Base-by-base conservation (phyloP, 2,329 filamentous ascomycete genomes). In the Fusarium domesticum region DNA sequence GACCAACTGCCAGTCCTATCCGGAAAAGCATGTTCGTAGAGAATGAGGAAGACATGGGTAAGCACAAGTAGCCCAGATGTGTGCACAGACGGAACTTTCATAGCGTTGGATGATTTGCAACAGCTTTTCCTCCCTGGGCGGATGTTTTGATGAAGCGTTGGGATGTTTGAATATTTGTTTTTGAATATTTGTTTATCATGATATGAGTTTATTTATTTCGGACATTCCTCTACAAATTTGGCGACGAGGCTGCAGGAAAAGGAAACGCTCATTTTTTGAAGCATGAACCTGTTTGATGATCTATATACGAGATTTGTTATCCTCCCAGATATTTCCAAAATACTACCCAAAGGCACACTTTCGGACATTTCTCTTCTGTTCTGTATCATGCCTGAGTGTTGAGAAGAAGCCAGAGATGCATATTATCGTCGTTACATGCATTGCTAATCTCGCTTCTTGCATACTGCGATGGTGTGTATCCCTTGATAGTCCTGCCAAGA, bases 21-120 rank as follows among this genome's bases (percentile, higher is more conserved):
- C 59, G 70, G 39, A 67, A 61, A 58, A 73, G 70, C 19, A 64
- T 70, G 31, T 73, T 74, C 33, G 57, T 61, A 6, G 71, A 72
- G 53, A 66, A 63, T n/a, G 60, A 63, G 19, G 69, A 72, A 32
- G 70, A 74, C 53, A 62, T 69, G 58, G 62, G 56, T 8, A 55
- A 60, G 43, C 30, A 41, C 18, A 52, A 48, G 39, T 51, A 42
- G 51, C 20, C n/a, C 31, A 20, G 25, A 41, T 19, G 18, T 25
- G 38, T 30, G 35, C 34, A 41, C n/a, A 30, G 32, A 25, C 18
- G 42, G 30, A 20, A 33, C 7, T 33, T n/a, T n/a, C n/a, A n/a
- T n/a, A n/a, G 31, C 31, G 16, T 16, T 16, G 31, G n/a, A 33
- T 18, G 31, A 15, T 8, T 16, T 33, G n/a, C n/a, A 33, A 16